Conservation (phyloP, 2,329 filamentous ascomycete species). For the Apiospora saccharicola region DNA sequence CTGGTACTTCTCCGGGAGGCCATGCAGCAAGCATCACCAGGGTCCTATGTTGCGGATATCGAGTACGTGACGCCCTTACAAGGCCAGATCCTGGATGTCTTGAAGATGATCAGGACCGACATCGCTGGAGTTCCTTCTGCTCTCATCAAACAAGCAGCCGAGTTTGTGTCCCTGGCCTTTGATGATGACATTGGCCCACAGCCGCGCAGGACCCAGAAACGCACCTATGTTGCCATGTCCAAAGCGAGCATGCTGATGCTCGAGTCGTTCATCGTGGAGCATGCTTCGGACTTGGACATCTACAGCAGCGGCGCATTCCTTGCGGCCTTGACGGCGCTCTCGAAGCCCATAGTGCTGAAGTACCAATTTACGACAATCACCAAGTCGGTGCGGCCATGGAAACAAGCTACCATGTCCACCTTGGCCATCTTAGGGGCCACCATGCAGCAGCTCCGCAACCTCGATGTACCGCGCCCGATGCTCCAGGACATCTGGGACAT, state of each 20-base stretch:
- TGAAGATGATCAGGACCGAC: slow-evolving; percentile 73
- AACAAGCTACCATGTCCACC: slow-evolving; percentile 75
- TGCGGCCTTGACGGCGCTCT: slow-evolving; percentile 70
- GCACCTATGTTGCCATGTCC: slow-evolving; percentile 89
- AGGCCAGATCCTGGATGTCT: slow-evolving; percentile 69
- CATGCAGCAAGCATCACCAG: slow-evolving; percentile 72
- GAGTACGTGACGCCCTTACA: slow-evolving; percentile 79
- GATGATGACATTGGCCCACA: slow-evolving; percentile 46
- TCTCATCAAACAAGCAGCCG: slow-evolving; percentile 73
- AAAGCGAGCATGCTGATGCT: slow-evolving; percentile 81
- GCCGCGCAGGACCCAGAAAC: slow-evolving; percentile 54
- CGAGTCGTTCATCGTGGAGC: slow-evolving; percentile 64
- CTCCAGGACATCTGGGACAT: slow-evolving; percentile 72
- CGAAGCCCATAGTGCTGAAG: slow-evolving; percentile 76
- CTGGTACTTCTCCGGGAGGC: slow-evolving; percentile 75
- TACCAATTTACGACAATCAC: slow-evolving; percentile 79
- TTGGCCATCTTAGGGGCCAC: slow-evolving; percentile 73
- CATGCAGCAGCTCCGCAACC: slow-evolving; percentile 64
- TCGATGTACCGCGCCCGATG: slow-evolving; percentile 52
- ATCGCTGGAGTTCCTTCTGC: slow-evolving; percentile 69
- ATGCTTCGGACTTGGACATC: slow-evolving; percentile 70
- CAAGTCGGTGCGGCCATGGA: slow-evolving; percentile 78
- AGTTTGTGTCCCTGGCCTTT: slow-evolving; percentile 77
- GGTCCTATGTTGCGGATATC: slow-evolving; percentile 74
- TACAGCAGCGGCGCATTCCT: slow-evolving; percentile 73